A percentile compares a stretch with the other conserved stretches of the same genome.
Conservation (phyloP, 2,329 filamentous ascomycete genomes). For the Exophiala sp. region DNA sequence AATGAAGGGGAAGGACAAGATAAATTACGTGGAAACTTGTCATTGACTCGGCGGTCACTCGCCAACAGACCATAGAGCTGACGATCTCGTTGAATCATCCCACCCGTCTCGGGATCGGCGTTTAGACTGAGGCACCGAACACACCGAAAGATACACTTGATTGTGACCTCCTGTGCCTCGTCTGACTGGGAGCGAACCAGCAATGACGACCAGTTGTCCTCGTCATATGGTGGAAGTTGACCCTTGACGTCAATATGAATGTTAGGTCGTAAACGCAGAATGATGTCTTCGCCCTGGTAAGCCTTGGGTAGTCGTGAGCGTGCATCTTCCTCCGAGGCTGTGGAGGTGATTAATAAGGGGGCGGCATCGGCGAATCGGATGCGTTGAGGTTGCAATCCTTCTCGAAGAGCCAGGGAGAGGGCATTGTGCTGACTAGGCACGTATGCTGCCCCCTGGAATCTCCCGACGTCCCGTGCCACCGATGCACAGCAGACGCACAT, state of each 20-base stretch:
- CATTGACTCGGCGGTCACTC: conserved; percentile 25
- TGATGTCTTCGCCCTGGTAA: conserved; percentile 24
- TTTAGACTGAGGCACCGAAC: conserved; percentile 27
- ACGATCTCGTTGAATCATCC: conserved; percentile 24
- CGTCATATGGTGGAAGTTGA: conserved; percentile 23
- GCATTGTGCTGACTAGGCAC: conserved; percentile 24
- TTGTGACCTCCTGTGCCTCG: conserved; percentile 25
- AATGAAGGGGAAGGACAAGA: background rate
- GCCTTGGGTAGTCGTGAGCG: conserved; percentile 19
- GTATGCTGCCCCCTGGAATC: conserved; percentile 27
- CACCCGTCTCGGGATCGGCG: conserved; percentile 24
- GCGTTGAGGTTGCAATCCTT: conserved; percentile 25
- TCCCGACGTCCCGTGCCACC: conserved; percentile 26
- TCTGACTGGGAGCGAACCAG: conserved; percentile 20
- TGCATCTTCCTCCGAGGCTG: conserved; percentile 24
- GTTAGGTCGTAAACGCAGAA: conserved; percentile 24
- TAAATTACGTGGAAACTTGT: conserved; percentile 26
- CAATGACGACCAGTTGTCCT: conserved; percentile 27
- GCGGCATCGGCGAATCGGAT: conserved; percentile 27
- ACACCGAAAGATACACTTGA: conserved; percentile 27
- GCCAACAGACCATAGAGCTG: conserved; percentile 27
- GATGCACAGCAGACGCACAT: conserved; percentile 24
- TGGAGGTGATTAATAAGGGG: conserved; percentile 24
- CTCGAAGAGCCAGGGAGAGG: conserved; percentile 22
- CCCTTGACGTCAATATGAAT: conserved; percentile 25